phyloP scores from a whole-genome alignment of 2,329 filamentous ascomycete species.

The Colletotrichum musae region DNA sequence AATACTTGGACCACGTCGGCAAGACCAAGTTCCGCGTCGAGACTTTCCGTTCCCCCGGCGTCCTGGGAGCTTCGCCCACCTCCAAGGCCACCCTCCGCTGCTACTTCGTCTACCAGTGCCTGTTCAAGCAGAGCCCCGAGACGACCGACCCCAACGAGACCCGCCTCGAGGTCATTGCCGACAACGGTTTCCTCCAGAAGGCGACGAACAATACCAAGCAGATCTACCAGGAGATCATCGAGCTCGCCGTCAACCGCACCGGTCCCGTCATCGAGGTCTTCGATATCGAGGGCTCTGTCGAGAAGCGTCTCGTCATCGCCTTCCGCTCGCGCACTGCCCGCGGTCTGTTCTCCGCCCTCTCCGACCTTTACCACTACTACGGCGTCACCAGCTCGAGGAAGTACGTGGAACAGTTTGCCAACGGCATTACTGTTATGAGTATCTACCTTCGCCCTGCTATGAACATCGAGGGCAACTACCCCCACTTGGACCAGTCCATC shows the following conservation, averaged over 20 bases:
- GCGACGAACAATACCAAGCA: conserved; percentile 95
- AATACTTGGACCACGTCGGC: conserved; percentile 89
- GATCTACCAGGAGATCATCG: conserved; percentile 95
- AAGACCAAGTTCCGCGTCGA: conserved; percentile 90
- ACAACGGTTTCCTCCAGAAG: conserved; percentile 95
- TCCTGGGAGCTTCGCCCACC: conserved; percentile 76
- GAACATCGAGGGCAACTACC: conserved; percentile 70
- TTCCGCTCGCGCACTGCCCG: conserved; percentile 94
- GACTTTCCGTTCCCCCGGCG: conserved; percentile 93
- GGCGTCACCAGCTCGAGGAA: conserved; percentile 96
- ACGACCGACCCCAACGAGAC: conserved; percentile 85
- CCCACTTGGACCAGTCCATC: conserved; percentile 93
- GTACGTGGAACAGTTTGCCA: conserved; percentile 99
- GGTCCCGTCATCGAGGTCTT: conserved; percentile 98
- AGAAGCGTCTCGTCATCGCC: conserved; percentile 95
- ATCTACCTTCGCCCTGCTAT: conserved; percentile 87
- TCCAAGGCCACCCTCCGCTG: conserved; percentile 90
- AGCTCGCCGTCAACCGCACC: conserved; percentile 84
- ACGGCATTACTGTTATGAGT: conserved; percentile 97
- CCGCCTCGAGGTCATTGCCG: conserved; percentile 90
- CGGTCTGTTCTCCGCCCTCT: conserved; percentile 94
- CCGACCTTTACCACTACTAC: conserved; percentile 98
- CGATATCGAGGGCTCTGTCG: conserved; percentile 89
- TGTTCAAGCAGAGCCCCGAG: conserved; percentile 82
- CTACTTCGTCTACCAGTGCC: conserved; percentile 99